A percentile compares a stretch with the other conserved stretches of the same genome.
Conservation (phyloP, 192 early-diverging fungal genomes). For the Umbelopsis isabellina region DNA sequence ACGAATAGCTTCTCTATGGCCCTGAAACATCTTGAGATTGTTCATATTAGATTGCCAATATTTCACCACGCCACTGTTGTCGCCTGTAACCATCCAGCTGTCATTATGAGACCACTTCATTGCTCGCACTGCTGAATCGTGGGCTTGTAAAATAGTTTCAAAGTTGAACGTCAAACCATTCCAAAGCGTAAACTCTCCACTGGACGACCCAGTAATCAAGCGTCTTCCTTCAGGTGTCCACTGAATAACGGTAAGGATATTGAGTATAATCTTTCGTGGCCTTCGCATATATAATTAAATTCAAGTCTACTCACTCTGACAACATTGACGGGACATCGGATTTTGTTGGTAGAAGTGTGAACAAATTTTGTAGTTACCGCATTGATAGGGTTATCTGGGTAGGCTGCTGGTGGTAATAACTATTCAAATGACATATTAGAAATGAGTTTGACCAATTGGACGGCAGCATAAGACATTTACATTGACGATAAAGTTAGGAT, state of each 20-base stretch:
- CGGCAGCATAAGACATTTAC: constrained; percentile 48
- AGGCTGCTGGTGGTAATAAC: constrained; percentile 72
- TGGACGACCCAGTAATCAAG: constrained; percentile 89
- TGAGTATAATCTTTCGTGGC: not conserved
- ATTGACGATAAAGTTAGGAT: constrained; percentile 73
- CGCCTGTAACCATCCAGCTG: constrained; percentile 94
- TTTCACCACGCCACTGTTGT: constrained; percentile 91
- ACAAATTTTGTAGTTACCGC: constrained; percentile 86
- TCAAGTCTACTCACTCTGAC: constrained; percentile 62
- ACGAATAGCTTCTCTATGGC: constrained; percentile 88
- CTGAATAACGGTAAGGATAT: constrained; percentile 32
- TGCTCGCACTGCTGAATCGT: constrained; percentile 90
- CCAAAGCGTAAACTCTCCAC: constrained; percentile 97
- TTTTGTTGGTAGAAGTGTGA: constrained; percentile 93
- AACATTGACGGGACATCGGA: constrained; percentile 88
- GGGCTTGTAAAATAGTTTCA: constrained; percentile 95
- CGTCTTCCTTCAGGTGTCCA: constrained; percentile 98
- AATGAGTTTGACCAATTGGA: not conserved
- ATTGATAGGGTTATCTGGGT: constrained; percentile 68
- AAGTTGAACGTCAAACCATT: constrained; percentile 98
- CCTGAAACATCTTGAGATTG: constrained; percentile 86
- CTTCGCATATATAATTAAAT: not conserved
- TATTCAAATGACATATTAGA: constrained; percentile 20
- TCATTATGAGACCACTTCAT: constrained; percentile 98
- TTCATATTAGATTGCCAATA: constrained; percentile 98